A percentile compares a stretch with the other conserved stretches of the same genome.
These are phyloP conservation scores for Protea cynaroides DNA, from an alignment of 164 flowering plant genomes.

Conservation along the genomic window DNA sequence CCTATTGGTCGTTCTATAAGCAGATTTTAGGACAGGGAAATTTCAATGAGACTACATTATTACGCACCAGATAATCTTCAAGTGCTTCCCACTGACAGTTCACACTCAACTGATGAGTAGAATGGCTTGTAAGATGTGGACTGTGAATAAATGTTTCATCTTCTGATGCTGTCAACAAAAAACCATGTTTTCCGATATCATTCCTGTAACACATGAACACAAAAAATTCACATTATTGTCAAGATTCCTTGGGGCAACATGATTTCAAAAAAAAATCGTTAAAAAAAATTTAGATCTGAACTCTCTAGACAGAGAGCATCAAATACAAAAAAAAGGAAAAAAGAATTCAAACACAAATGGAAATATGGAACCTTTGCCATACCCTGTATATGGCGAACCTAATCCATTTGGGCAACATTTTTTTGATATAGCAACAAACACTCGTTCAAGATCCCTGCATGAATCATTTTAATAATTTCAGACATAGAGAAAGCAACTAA, in stretches of 20 bases:
- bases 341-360: slow-evolving; percentile 2
- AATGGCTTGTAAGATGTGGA: slow-evolving; percentile 28
- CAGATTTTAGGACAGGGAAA: too few species aligned
- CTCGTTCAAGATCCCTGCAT: slow-evolving; percentile 74
- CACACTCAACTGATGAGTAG: slow-evolving; percentile 29
- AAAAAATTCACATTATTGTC: not conserved
- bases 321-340: slow-evolving; percentile 2
- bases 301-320: not conserved
- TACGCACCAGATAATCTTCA: slow-evolving; percentile 75
- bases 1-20: too few species aligned
- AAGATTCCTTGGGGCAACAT: not conserved
- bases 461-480: not conserved
- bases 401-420: slow-evolving; percentile 60
- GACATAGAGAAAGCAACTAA: slow-evolving; percentile 5
- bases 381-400: slow-evolving; percentile 38
- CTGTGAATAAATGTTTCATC: slow-evolving; percentile 34
- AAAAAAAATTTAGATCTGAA: not conserved
- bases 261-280: not conserved
- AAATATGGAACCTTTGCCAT: slow-evolving; percentile 11
- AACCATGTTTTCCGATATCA: slow-evolving; percentile 32
- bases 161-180: slow-evolving; percentile 52
- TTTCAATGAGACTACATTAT: slow-evolving; percentile 9
- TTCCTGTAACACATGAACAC: slow-evolving; percentile 28
- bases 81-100: slow-evolving; percentile 72
- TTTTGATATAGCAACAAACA: slow-evolving; percentile 59